Conservation (phyloP, 140 eudicot species). For the Bidens hawaiensis region DNA sequence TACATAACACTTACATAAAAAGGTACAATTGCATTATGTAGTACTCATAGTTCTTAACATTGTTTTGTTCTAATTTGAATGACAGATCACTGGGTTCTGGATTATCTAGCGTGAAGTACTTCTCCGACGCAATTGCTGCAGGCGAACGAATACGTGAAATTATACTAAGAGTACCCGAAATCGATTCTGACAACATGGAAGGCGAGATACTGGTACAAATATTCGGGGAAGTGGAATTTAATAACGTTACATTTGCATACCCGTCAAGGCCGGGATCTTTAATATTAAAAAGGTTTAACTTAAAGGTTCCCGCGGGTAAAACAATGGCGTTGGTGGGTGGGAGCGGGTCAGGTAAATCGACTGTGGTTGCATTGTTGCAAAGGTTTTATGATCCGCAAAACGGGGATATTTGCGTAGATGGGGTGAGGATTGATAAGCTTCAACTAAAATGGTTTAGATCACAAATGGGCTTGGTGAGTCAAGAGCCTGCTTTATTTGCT, state of each 20-base stretch:
- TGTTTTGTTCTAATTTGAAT: not conserved
- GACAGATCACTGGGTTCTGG: conserved; percentile 52
- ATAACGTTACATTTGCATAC: conserved; percentile 48
- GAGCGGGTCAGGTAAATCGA: conserved; percentile 84
- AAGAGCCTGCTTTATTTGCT: conserved; percentile 86
- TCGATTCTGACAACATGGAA: conserved; percentile 64
- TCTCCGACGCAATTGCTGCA: conserved; percentile 55
- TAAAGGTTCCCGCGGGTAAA: conserved; percentile 56
- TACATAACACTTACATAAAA: not conserved
- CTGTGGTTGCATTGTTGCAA: conserved; percentile 60
- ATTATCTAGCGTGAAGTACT: conserved; percentile 36
- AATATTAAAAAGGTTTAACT: conserved; percentile 45
- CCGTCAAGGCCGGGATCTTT: conserved; percentile 69
- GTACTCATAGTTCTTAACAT: no score
- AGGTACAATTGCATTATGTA: no score
- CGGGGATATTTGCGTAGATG: conserved; percentile 69
- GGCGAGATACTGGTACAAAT: conserved; percentile 44
- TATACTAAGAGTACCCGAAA: conserved; percentile 56
- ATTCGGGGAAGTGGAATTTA: conserved; percentile 58
- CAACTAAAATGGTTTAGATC: conserved; percentile 73
- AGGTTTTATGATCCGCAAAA: conserved; percentile 63
- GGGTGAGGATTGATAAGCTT: conserved; percentile 51
- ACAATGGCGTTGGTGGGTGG: conserved; percentile 76
- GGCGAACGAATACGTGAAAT: conserved; percentile 56
- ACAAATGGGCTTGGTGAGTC: conserved; percentile 90